A percentile compares a stretch with the other conserved stretches of the same genome.
These are phyloP conservation scores for Emmonsiellopsis sp. DNA, from an alignment of 2,329 filamentous ascomycete genomes.

Conservation along the genomic window DNA sequence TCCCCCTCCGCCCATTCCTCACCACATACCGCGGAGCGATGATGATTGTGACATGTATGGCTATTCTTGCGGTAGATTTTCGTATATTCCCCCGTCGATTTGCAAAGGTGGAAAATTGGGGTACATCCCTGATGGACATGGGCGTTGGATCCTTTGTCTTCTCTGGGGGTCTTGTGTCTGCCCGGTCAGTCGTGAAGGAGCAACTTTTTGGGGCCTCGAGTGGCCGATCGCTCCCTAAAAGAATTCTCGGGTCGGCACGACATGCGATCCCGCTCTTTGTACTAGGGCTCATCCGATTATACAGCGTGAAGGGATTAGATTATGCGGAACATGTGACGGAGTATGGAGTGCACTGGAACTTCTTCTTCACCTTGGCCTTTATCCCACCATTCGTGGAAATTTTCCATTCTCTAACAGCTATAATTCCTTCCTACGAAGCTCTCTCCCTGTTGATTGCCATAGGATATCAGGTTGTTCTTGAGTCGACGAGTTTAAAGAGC, in stretches of 20 bases:
- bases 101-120: constrained; percentile 98
- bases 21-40: constrained; percentile 86
- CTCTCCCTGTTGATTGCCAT: constrained; percentile 61
- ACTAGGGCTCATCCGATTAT: constrained; percentile 69
- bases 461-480: constrained; percentile 65
- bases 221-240: constrained; percentile 34
- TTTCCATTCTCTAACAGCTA: constrained; percentile 60
- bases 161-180: constrained; percentile 82
- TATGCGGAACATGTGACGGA: constrained; percentile 97
- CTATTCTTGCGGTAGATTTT: constrained; percentile 96
- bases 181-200: constrained; percentile 67
- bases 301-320: constrained; percentile 86
- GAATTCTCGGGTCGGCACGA: constrained; percentile 59
- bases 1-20: constrained; percentile 84
- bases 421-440: constrained; percentile 67
- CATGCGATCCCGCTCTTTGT: constrained; percentile 76
- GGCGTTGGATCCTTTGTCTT: constrained; percentile 98
- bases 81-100: constrained; percentile 85
- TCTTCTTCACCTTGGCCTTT: constrained; percentile 91
- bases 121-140: constrained; percentile 96
- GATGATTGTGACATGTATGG: constrained; percentile 80
- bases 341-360: constrained; percentile 99
- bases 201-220: constrained; percentile 42
- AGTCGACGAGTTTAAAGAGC: constrained; percentile 66
- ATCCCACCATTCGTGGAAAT: constrained; percentile 81